phyloP scores from a whole-genome alignment of 2,329 filamentous ascomycete species.

The Aspergillus sp. region DNA sequence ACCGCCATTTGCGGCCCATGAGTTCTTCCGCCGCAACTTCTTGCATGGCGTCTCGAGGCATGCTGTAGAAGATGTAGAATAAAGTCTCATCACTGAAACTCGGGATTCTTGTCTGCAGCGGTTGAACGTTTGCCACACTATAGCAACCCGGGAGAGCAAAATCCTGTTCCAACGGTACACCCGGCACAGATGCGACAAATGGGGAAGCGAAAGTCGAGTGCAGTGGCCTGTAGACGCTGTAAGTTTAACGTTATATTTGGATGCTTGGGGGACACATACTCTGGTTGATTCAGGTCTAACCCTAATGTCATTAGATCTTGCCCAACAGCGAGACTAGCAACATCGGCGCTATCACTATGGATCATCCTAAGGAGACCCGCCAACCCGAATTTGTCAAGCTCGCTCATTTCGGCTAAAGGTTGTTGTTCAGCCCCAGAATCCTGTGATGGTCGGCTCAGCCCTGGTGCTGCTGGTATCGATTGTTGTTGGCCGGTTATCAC shows the following conservation, averaged over 20 bases:
- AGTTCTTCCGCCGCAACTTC: conserved; percentile 65
- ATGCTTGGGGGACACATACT: conserved; percentile 44
- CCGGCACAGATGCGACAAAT: conserved; percentile 58
- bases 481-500: conserved; percentile 37
- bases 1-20: conserved; percentile 54
- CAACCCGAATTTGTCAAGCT: conserved; percentile 60
- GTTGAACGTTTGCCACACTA: conserved; percentile 65
- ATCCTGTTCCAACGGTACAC: conserved; percentile 62
- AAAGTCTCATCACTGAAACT: conserved; percentile 65
- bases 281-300: conserved; percentile 62
- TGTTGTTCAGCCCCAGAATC: conserved; percentile 39
- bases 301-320: conserved; percentile 65
- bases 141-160: conserved; percentile 65
- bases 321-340: conserved; percentile 58
- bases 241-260: not conserved
- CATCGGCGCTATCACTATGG: conserved; percentile 53
- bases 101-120: conserved; percentile 57
- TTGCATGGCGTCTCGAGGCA: conserved; percentile 65
- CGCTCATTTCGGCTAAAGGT: conserved; percentile 57
- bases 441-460: conserved; percentile 30
- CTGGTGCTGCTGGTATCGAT: conserved; percentile 36
- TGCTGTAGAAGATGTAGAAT: conserved; percentile 70
- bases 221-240: conserved; percentile 48
- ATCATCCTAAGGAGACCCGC: conserved; percentile 60
- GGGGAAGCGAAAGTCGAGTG: conserved; percentile 65